Evolutionary conservation across 2,329 filamentous ascomycete species (phyloP).

Genomic region (Plectosphaerella cucumerina): DNA sequence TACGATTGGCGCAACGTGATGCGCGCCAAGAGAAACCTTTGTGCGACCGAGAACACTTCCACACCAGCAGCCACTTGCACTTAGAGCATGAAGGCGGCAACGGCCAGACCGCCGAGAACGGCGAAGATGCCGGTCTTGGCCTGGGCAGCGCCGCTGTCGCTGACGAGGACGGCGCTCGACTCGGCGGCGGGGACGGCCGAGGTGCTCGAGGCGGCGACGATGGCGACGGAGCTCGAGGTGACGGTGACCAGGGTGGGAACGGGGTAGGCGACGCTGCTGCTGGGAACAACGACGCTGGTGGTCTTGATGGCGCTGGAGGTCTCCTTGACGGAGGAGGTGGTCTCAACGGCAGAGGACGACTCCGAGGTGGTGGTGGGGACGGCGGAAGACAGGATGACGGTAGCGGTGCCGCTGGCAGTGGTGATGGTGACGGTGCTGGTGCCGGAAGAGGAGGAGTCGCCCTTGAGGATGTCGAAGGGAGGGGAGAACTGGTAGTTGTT

Average conservation of each 20-base stretch:
- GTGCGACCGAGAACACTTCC: neutral
- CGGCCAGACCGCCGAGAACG: constrained; percentile 12
- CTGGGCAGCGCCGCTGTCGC: constrained; percentile 7
- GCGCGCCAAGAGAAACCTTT: no score
- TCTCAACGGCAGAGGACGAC: constrained; percentile 3
- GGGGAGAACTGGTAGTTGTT: constrained; percentile 57
- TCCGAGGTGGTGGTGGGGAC: constrained; percentile 5
- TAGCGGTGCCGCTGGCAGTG: constrained; percentile 23
- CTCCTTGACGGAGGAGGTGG: constrained; percentile 17
- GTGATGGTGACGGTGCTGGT: constrained; percentile 22
- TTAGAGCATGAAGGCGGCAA: constrained; percentile 12
- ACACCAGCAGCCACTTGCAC: neutral
- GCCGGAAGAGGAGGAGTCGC: constrained; percentile 17
- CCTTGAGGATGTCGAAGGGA: constrained; percentile 41
- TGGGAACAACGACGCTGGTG: constrained; percentile 12
- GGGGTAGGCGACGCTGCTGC: constrained; percentile 9
- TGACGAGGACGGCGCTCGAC: constrained; percentile 4
- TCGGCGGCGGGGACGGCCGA: neutral
- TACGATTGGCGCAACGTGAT: no score
- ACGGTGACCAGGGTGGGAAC: constrained; percentile 1
- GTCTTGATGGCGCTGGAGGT: constrained; percentile 19
- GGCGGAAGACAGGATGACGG: constrained; percentile 20
- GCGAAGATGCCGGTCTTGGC: constrained; percentile 12
- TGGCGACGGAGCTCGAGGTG: constrained; percentile 3
- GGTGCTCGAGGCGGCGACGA: neutral